Percentiles rank a stretch among this genome's conserved stretches.
Conservation (phyloP, 352 stramenopile genomes). For the Aphanomyces stellatus region DNA sequence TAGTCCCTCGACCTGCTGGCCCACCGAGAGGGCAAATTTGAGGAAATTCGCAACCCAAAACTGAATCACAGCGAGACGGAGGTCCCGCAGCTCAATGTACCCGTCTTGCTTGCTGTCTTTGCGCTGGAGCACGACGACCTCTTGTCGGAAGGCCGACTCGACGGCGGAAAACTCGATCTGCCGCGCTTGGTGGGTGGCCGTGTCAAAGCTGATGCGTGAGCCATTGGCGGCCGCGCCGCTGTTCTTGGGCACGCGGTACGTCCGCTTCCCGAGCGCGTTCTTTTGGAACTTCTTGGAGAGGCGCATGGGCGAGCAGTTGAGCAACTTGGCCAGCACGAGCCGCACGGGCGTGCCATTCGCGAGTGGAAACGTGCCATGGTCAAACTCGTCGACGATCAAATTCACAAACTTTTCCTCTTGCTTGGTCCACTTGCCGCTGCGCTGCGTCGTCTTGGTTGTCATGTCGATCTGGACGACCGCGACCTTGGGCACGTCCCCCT, state of each 20-base stretch:
- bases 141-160: slow-evolving; percentile 68
- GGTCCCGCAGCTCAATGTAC: slow-evolving; percentile 55
- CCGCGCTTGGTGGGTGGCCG: slow-evolving; percentile 46
- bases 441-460: slow-evolving; percentile 53
- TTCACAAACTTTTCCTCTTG: slow-evolving; percentile 83
- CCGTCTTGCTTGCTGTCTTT: slow-evolving; percentile 76
- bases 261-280: slow-evolving; percentile 78
- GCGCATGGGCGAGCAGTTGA: slow-evolving; percentile 85
- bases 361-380: slow-evolving; percentile 59
- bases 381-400: slow-evolving; percentile 72
- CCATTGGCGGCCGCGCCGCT: slow-evolving; percentile 42
- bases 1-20: slow-evolving; percentile 59
- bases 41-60: slow-evolving; percentile 82
- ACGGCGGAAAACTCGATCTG: slow-evolving; percentile 63
- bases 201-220: slow-evolving; percentile 48
- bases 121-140: slow-evolving; percentile 71
- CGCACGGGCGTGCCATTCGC: slow-evolving; percentile 77
- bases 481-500: slow-evolving; percentile 43
- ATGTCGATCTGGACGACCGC: slow-evolving; percentile 62
- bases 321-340: slow-evolving; percentile 71
- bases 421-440: slow-evolving; percentile 78
- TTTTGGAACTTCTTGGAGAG: slow-evolving; percentile 87
- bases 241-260: slow-evolving; percentile 69
- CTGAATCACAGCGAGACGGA: slow-evolving; percentile 69
- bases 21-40: slow-evolving; percentile 69